Percentiles rank a stretch among this genome's conserved stretches.
phyloP scores from a whole-genome alignment of 441 rosid species.

The Brassica balearica region DNA sequence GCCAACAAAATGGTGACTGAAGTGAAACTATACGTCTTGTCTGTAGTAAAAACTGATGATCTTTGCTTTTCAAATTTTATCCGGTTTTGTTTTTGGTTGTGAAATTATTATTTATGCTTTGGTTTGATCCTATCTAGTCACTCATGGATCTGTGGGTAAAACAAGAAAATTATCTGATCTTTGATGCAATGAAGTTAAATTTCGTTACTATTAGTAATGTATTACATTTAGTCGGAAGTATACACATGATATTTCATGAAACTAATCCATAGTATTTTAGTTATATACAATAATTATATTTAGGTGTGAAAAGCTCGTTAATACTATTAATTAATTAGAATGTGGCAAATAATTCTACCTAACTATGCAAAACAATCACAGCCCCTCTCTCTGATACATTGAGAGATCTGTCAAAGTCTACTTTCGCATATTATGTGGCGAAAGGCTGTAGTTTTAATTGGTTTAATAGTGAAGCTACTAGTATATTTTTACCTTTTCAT shows the following conservation, averaged over 20 bases:
- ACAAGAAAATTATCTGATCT: neutral
- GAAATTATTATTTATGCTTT: neutral
- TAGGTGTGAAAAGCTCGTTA: neutral
- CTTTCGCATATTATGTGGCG: neutral
- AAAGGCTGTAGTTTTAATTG: too few species aligned
- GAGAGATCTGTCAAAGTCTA: neutral
- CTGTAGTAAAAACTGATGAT: slow-evolving; percentile 1
- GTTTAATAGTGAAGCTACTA: too few species aligned
- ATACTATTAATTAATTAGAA: neutral
- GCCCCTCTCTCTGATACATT: neutral
- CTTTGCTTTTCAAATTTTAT: neutral
- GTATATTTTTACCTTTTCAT: neutral
- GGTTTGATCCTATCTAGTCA: neutral
- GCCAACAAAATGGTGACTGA: neutral
- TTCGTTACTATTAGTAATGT: neutral
- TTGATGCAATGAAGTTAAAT: neutral
- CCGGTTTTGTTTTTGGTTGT: slow-evolving; percentile 21
- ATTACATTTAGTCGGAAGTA: too few species aligned
- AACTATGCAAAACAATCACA: neutral
- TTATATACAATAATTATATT: neutral
- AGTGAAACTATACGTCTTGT: slow-evolving; percentile 2
- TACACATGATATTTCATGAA: too few species aligned
- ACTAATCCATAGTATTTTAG: too few species aligned
- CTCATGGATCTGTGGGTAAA: neutral
- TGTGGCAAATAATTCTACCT: neutral